Evolutionary conservation across 345 rosid species (phyloP), one percentile per base, ranked within the genome.

Genomic region (Theobroma cacao): DNA sequence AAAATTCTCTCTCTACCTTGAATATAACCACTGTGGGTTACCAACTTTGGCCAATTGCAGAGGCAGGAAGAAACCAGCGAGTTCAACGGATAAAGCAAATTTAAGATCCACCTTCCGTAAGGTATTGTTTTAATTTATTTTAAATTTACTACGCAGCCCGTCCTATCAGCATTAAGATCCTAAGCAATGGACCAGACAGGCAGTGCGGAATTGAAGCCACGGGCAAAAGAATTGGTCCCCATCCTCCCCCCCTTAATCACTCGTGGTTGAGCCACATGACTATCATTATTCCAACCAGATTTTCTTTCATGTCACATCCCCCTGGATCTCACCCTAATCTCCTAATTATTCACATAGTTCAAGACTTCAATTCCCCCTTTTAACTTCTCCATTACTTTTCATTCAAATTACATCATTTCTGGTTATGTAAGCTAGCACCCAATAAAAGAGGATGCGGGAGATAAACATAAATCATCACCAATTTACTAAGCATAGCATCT

Each of bases 401-500:
- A 53, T 5, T 53, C 61, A 73, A 38, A 73, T 52, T 11, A 13
- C 64, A 55, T 55, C 40, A 43, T 14, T 34, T 64, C 12, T 36
- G 45, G 7, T 34, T 45, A 36, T 28, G 15, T 10, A n/a, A n/a
- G n/a, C n/a, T n/a, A 28, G 34, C 11, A 69, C 55, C 7, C 22
- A 69, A 45, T 41, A 30, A 71, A 71, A 48, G 43, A 30, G 28
- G 59, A 70, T 2, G 17, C 2, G 28, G 41, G 59, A 70, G 74
- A 48, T 30, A 5, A 38, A 15, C 52, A 58, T 60, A 41, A 41
- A 76, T n/a, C 34, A 53, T 63, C 74, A 77, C 60, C 50, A 55
- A 76, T 59, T 60, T 60, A 30, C 74, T 67, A 73, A 55, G 20
- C 52, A 53, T 45, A 31, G 12, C 38, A 72, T 43, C 50, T 45